phyloP scores from a whole-genome alignment of 495 filamentous ascomycete species.

The Aspergillus cristatus region DNA sequence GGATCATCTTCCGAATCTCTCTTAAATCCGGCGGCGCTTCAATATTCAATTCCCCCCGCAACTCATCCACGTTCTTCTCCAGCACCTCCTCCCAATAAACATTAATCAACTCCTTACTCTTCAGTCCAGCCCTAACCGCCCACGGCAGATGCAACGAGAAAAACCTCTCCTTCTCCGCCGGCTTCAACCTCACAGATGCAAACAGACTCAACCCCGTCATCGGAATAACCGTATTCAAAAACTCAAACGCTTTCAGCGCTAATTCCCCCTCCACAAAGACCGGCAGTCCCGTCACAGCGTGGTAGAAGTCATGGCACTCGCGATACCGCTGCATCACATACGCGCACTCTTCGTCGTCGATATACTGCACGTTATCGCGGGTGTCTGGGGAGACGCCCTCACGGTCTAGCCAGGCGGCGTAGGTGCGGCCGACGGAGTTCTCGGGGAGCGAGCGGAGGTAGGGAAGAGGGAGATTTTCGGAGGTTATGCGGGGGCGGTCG shows the following conservation, averaged over 20 bases:
- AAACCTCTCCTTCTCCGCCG: constrained; percentile 63
- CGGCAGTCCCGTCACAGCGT: constrained; percentile 86
- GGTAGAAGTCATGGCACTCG: constrained; percentile 97
- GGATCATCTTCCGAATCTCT: constrained; percentile 60
- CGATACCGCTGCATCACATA: constrained; percentile 99
- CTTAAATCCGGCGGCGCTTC: constrained; percentile 87
- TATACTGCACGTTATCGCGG: constrained; percentile 68
- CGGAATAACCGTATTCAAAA: constrained; percentile 83
- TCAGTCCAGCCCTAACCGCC: constrained; percentile 76
- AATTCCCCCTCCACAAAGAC: constrained; percentile 91
- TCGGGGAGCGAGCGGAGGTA: constrained; percentile 61
- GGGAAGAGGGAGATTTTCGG: constrained; percentile 58
- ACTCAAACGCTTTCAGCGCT: constrained; percentile 93
- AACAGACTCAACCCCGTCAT: constrained; percentile 87
- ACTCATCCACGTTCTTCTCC: constrained; percentile 69
- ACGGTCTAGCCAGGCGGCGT: constrained; percentile 79
- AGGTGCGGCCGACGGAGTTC: constrained; percentile 75
- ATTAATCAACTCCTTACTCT: constrained; percentile 78
- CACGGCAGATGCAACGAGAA: constrained; percentile 73
- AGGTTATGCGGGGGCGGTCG: constrained; percentile 82
- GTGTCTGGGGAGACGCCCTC: constrained; percentile 93
- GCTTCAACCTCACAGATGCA: constrained; percentile 63
- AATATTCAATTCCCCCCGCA: constrained; percentile 66
- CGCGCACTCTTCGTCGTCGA: constrained; percentile 89
- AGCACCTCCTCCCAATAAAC: constrained; percentile 98